Base-by-base conservation (phyloP, 225 moss, liverwort and hornwort genomes). In the Bryum argenteum region DNA sequence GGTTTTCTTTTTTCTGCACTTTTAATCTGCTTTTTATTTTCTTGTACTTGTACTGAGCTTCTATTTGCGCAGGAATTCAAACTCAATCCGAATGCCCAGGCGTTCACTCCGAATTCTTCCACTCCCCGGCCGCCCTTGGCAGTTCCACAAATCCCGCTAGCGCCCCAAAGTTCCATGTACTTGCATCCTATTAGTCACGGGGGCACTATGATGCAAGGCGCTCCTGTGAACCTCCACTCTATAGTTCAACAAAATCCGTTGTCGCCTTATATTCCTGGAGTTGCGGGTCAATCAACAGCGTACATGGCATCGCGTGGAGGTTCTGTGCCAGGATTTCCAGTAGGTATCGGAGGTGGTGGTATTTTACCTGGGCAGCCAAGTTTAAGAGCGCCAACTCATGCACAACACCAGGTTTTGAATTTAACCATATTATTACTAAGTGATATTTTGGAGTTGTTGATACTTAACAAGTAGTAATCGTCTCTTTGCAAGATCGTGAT, bases 21-120 rank as follows among this genome's bases (percentile, higher is more conserved):
- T 18, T 9, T 19, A 28, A n/a, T 23, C 18, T 53, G 11, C 1
- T 43, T 38, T 0, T 8, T 11, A 8, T 42, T 52, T 19, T 24
- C 3, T 65, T 62, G 19, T n/a, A 13, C 19, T 20, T 12, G 19
- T 22, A 15, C 10, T 65, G 10, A n/a, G 54, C 10, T 6, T 13
- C 22, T 14, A 17, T 43, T 1, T 79, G 21, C 63, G 74, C 87
- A 97, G 93, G 96, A 97, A 60, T 97, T 97, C 57, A 93, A 93
- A 72, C 73, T 97, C 14, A 97, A 97, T 80, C 96, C 96, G 11
- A 91, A 97, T 64, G 96, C 93, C 10, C 89, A 89, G 69, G 77
- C 86, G 3, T 97, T 97, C 63, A 97, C 93, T 38, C 96, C 96
- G 52, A 93, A 80, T 78, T 87, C 89, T 19, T 76, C 57, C 69